Evolutionary conservation across 257 asterid genomes (phyloP).

Genomic region (Fraxinus cuspidata): DNA sequence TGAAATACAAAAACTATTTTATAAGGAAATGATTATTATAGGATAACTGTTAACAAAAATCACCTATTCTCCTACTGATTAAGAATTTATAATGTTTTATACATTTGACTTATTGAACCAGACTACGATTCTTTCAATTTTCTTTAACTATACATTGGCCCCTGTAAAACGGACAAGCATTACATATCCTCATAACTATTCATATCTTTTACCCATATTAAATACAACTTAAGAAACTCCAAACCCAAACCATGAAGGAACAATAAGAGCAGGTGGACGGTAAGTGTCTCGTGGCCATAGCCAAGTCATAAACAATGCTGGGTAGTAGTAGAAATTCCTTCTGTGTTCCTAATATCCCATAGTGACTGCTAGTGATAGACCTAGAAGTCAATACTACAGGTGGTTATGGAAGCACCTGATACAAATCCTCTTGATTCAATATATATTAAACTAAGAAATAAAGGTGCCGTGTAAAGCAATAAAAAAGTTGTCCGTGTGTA

Average conservation of each 20-base stretch:
- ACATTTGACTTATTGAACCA: background rate
- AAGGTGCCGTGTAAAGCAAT: constrained; percentile 16
- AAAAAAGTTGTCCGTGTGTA: background rate
- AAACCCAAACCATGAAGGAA: background rate
- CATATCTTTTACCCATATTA: background rate
- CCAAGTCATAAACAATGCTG: background rate
- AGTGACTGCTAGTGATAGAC: background rate
- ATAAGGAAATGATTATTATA: background rate
- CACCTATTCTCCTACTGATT: background rate
- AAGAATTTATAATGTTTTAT: background rate
- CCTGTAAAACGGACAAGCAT: background rate
- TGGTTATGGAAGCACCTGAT: background rate
- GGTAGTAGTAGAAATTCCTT: background rate
- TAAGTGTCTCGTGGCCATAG: background rate
- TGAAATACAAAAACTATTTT: constrained; percentile 19
- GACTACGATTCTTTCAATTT: background rate
- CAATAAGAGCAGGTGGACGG: background rate
- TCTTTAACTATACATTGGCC: background rate
- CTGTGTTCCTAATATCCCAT: background rate
- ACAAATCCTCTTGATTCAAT: background rate
- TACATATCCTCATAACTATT: background rate
- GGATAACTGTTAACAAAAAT: background rate
- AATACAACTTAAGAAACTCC: background rate
- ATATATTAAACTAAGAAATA: background rate
- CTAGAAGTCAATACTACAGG: background rate